phyloP scores from a whole-genome alignment of 2,329 filamentous ascomycete genomes.

The Colletotrichum sp. region DNA sequence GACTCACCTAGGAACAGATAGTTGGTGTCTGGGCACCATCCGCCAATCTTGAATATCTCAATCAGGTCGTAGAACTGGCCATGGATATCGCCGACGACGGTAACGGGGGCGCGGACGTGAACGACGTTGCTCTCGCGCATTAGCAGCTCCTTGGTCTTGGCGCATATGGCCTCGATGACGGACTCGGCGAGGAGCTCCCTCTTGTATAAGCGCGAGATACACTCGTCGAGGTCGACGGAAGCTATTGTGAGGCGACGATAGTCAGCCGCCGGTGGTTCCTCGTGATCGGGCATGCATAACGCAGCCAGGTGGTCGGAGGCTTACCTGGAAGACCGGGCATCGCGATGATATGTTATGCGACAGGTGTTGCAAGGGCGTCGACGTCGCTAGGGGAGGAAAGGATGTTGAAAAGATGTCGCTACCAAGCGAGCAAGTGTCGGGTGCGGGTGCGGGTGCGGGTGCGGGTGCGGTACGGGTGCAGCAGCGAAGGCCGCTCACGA shows the following conservation, averaged over 20 bases:
- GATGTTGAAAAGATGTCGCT: neutral
- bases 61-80: slow-evolving; percentile 99
- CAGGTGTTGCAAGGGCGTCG: neutral
- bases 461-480: neutral
- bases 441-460: neutral
- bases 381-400: neutral
- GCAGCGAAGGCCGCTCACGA: slow-evolving; percentile 16
- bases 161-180: slow-evolving; percentile 98
- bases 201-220: slow-evolving; percentile 94
- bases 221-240: slow-evolving; percentile 98
- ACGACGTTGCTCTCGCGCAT: slow-evolving; percentile 99
- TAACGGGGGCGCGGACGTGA: slow-evolving; percentile 93
- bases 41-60: slow-evolving; percentile 98
- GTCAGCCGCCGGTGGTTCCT: neutral
- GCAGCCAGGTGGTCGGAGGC: neutral
- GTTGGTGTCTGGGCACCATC: slow-evolving; percentile 96
- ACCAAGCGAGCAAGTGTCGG: neutral
- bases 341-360: slow-evolving; percentile 29
- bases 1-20: slow-evolving; percentile 89
- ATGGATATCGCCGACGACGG: slow-evolving; percentile 97
- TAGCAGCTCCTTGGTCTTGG: slow-evolving; percentile 96
- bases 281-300: neutral
- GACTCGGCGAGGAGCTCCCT: slow-evolving; percentile 97
- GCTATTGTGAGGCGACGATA: slow-evolving; percentile 52
- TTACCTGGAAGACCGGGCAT: slow-evolving; percentile 65